Percentiles rank a stretch among this genome's conserved stretches.
Evolutionary conservation across 2,329 filamentous ascomycete genomes (phyloP).

Genomic region (Aspergillus sp.): DNA sequence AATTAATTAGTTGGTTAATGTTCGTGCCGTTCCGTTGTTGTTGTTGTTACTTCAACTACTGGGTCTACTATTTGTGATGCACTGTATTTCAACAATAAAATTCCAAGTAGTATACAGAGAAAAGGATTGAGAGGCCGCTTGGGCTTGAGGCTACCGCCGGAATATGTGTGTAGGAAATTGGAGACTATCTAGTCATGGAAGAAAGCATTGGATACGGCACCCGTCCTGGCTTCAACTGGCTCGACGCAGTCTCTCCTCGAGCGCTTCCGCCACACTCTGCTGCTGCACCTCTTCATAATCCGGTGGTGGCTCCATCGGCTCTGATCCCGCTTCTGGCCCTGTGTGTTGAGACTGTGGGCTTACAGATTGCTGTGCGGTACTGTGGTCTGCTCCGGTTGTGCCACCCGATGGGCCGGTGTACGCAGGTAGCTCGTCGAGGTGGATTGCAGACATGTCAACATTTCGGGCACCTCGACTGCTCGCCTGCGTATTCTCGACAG

Average conservation of each 20-base stretch:
- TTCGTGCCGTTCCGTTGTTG: neutral
- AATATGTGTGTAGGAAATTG: neutral
- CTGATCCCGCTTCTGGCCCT: conserved; percentile 35
- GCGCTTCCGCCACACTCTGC: conserved; percentile 71
- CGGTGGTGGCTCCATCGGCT: conserved; percentile 74
- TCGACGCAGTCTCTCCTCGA: conserved; percentile 59
- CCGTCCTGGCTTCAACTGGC: conserved; percentile 24
- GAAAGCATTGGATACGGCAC: neutral
- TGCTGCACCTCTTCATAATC: conserved; percentile 91
- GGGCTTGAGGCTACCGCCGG: neutral
- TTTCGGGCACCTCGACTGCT: conserved; percentile 46
- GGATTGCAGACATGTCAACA: conserved; percentile 64
- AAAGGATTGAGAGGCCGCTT: neutral
- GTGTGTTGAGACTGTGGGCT: conserved; percentile 23
- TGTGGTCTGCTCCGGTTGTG: conserved; percentile 8
- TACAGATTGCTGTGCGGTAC: conserved; percentile 11
- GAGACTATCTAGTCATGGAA: neutral
- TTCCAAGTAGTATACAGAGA: conserved; percentile 21
- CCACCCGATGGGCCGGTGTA: conserved; percentile 67
- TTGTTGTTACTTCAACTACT: neutral
- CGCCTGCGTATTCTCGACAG: conserved; percentile 59
- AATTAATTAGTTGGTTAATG: too few species aligned
- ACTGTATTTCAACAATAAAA: neutral
- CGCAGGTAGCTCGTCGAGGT: conserved; percentile 83
- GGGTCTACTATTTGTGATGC: too few species aligned